Evolutionary conservation across 495 filamentous ascomycete species (phyloP), one percentile per base, ranked within the genome.

Genomic region (Neurospora tetrasperma): DNA sequence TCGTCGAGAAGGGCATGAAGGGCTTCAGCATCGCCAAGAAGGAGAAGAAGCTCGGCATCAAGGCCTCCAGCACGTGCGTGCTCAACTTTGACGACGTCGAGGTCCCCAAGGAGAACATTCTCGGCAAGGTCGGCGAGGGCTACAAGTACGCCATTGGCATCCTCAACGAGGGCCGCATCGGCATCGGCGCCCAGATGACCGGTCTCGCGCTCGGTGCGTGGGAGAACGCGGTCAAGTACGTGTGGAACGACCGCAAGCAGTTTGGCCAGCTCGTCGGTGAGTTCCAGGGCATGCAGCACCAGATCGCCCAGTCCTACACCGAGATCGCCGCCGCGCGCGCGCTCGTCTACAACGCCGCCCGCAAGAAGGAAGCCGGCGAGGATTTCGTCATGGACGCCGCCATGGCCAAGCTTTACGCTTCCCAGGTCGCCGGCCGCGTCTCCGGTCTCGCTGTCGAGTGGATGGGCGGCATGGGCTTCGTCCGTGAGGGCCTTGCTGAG

Each of bases 241-340:
- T 79, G 27, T 99, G 93, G 94, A 99, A 98, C 80, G 96, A 99
- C 85, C 91, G 96, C 74, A 94, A 93, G 85, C 96, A 99, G 84
- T 99, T 99, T 81, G 94, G 96, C 69, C 87, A 94, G 79, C 86
- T 93, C 46, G 90, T 99, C 71, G 96, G 96, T 74, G 89, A 93
- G 78, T 99, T 99, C 88, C 96, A 99, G 84, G 95, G 93, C 77
- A 98, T 99, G 94, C 96, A 98, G 83, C 94, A 97, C 84, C 96
- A 99, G 86, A 89, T 99, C 71, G 96, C 96, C 0, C 96, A 99
- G 85, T 91, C 94, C 8, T 97, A 94, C 82, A 94, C 92, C 18
- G 95, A 98, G 82, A 97, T 98, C 76, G 84, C 88, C 35, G 96
- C 96, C 12, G 96, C 96, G 4, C 89, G 96, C 31, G 94, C 93